Conservation (phyloP, 208 protist species). For the Tritrichomonas musculus region DNA sequence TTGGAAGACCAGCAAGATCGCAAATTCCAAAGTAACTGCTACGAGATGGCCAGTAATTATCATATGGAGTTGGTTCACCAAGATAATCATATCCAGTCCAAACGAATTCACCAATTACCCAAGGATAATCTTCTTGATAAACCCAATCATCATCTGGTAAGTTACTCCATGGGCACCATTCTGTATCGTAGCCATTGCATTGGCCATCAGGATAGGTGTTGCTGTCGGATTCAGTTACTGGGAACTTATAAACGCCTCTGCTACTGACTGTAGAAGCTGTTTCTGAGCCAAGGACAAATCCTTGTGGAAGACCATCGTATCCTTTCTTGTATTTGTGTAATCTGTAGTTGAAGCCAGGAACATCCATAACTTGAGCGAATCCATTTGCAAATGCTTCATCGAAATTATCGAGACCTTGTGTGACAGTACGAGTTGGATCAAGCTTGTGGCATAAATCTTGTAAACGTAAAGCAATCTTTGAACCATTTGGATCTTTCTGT, state of each 20-base stretch:
- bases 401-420: not conserved
- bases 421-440: not conserved
- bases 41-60: not conserved
- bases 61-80: slow-evolving; percentile 3
- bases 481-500: not conserved
- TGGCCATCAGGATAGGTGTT: not conserved
- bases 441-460: not conserved
- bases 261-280: not conserved
- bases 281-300: not conserved
- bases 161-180: not conserved
- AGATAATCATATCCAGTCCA: not conserved
- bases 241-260: not conserved
- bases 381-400: not conserved
- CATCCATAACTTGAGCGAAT: not conserved
- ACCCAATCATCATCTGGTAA: not conserved
- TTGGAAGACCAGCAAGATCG: not conserved
- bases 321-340: not conserved
- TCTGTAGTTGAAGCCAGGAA: not conserved
- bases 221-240: not conserved
- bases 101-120: not conserved
- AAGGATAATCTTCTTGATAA: not conserved
- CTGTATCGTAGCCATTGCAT: not conserved
- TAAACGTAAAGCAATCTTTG: not conserved
- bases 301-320: not conserved
- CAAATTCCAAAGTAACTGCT: not conserved